Evolutionary conservation across 2,329 filamentous ascomycete species (phyloP), one percentile per base, ranked within the genome.

Genomic region (Emmonsia crescens): DNA sequence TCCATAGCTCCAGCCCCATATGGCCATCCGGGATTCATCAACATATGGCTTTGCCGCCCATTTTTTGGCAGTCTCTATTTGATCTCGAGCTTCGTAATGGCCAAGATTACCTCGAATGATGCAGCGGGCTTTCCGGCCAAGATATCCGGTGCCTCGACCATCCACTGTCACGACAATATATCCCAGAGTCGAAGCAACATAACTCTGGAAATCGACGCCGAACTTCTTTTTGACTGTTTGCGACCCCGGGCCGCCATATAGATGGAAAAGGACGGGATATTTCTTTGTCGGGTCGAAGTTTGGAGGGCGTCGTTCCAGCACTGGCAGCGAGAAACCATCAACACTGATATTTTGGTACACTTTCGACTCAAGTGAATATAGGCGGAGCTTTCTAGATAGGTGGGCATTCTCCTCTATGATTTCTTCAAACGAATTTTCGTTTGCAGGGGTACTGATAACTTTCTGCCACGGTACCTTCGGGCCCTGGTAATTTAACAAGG

Each of bases 1-100:
- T 62, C 94, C 94, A 71, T 94, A 99, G 65, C 90, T 96, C 94
- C 94, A 99, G 56, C 94, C 94, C 94, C 94, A 99, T 71, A 99
- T 96, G 24, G 91, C 92, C 67, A 99, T 84, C 60, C 89, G 85
- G 6, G 85, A 81, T 31, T 83, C 79, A 72, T 99, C 95, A 16
- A 96, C 87, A 73, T 99, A 97, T 16, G 82, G 76, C 72, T 91
- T 93, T 44, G 79, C 78, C 0, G 88, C 87, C 86, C 91, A 97
- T 66, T 88, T 84, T 74, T 92, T 89, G 3, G 89, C 94, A 0
- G 91, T 89, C 31, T 87, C 89, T 66, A 99, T 97, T 74, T 99
- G 94, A 74, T 97, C 94, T 46, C 85, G 81, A 0, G 93, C 85
- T 78, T 99, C 94, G 71, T 86, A 90, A 68, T 89, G 79, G 21